Evolutionary conservation across 192 early-diverging fungal species (phyloP).

Genomic region (Endogone sp.): DNA sequence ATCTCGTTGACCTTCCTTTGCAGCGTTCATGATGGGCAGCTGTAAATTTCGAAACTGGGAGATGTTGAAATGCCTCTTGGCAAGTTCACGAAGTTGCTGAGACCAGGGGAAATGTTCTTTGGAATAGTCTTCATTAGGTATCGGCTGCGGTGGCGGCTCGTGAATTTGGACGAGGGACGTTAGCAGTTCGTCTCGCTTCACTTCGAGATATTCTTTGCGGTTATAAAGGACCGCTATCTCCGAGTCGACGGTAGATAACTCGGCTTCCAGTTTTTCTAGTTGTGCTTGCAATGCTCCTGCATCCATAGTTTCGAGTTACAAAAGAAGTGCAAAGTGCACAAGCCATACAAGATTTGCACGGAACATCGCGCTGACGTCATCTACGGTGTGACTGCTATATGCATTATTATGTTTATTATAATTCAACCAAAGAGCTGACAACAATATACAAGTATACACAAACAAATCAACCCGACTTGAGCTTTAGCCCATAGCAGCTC

Average conservation of each 20-base stretch:
- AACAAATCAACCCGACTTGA: too few relatives aligned
- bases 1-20: slow-evolving; percentile 72
- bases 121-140: background rate
- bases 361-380: too few relatives aligned
- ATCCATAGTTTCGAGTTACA: too few relatives aligned
- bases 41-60: slow-evolving; percentile 76
- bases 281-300: background rate
- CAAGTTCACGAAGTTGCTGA: background rate
- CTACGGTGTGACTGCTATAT: too few relatives aligned
- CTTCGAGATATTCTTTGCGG: background rate
- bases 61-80: background rate
- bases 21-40: slow-evolving; percentile 84
- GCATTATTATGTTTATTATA: too few relatives aligned
- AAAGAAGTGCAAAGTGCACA: too few relatives aligned
- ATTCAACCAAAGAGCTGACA: too few relatives aligned
- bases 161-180: background rate
- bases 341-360: too few relatives aligned
- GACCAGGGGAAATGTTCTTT: background rate
- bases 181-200: background rate
- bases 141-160: background rate
- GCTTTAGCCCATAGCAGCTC: too few relatives aligned
- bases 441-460: too few relatives aligned
- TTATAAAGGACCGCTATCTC: background rate
- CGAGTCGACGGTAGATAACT: background rate
- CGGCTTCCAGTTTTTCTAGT: background rate